Percentiles rank a stretch among this genome's conserved stretches.
Conservation (phyloP, 2,329 filamentous ascomycete species). For the Ophiosphaerella korrae region DNA sequence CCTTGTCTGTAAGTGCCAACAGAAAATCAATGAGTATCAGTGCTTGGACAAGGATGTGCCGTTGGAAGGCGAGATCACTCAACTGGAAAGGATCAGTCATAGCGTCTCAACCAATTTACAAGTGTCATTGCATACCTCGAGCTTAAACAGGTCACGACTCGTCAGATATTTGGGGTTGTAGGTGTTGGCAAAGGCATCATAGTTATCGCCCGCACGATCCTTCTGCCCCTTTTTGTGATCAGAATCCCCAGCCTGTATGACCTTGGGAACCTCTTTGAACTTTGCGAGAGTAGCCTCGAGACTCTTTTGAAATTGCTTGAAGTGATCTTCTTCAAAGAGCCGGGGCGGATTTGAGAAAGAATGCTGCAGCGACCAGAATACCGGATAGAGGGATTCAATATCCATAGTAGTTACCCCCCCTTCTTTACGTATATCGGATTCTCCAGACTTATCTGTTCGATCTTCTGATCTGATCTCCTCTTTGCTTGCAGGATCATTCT, state of each 20-base stretch:
- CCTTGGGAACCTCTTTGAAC: slow-evolving; percentile 73
- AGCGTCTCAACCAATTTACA: slow-evolving; percentile 21
- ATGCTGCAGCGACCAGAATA: slow-evolving; percentile 93
- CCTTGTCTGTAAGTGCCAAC: slow-evolving; percentile 80
- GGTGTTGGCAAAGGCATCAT: slow-evolving; percentile 68
- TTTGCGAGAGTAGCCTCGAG: slow-evolving; percentile 69
- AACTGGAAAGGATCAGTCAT: slow-evolving; percentile 61
- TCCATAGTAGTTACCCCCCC: slow-evolving; percentile 59
- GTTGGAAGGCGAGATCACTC: slow-evolving; percentile 89
- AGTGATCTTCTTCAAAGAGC: slow-evolving; percentile 73
- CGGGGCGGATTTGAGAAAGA: slow-evolving; percentile 88
- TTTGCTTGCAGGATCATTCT: slow-evolving; percentile 27
- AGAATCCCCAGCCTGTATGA: slow-evolving; percentile 71
- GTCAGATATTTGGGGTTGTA: slow-evolving; percentile 99
- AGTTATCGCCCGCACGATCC: slow-evolving; percentile 66
- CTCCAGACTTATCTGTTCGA: slow-evolving; percentile 45
- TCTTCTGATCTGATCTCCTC: slow-evolving; percentile 46
- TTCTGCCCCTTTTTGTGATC: slow-evolving; percentile 63
- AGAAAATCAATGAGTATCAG: slow-evolving; percentile 95
- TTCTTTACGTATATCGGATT: slow-evolving; percentile 54
- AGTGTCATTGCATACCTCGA: slow-evolving; percentile 68
- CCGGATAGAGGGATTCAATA: slow-evolving; percentile 77
- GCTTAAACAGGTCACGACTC: slow-evolving; percentile 92
- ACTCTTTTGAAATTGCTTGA: slow-evolving; percentile 67
- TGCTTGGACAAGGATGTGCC: slow-evolving; percentile 93